Conservation (phyloP, 306 rosid species). For the Cucurbita maxima region DNA sequence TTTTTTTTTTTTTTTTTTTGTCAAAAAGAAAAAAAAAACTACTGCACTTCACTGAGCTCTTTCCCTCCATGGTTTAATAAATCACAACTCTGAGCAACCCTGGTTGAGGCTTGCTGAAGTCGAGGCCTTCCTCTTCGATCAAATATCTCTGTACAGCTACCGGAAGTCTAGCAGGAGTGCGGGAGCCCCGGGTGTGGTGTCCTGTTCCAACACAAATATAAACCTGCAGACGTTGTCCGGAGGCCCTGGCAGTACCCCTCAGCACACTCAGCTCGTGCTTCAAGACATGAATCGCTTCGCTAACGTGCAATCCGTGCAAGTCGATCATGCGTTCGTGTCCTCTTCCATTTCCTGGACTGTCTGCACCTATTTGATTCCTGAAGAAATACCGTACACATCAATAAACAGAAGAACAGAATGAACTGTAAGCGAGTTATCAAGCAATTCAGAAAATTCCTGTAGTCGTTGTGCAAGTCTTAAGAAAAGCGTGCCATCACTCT, state of each 20-base stretch:
- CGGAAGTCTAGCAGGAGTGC: slow-evolving; percentile 83
- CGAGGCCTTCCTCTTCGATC: slow-evolving; percentile 88
- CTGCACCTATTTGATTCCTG: slow-evolving; percentile 64
- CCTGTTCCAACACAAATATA: slow-evolving; percentile 88
- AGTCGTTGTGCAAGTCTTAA: background rate
- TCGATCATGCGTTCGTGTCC: slow-evolving; percentile 85
- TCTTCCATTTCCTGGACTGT: slow-evolving; percentile 69
- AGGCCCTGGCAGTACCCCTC: slow-evolving; percentile 67
- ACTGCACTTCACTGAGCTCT: slow-evolving; percentile 38
- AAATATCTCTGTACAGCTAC: slow-evolving; percentile 75
- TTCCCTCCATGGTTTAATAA: slow-evolving; percentile 28
- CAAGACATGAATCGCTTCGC: slow-evolving; percentile 74
- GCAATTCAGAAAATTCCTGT: background rate
- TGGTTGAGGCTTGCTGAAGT: slow-evolving; percentile 74
- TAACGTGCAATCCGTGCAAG: slow-evolving; percentile 78
- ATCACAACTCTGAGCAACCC: slow-evolving; percentile 79
- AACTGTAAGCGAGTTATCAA: background rate
- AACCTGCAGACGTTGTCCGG: slow-evolving; percentile 66
- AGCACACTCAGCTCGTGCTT: slow-evolving; percentile 66
- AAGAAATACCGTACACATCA: background rate
- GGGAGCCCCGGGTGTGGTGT: slow-evolving; percentile 87
- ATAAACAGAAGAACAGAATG: background rate
- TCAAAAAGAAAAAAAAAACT: slow-evolving; percentile 38
- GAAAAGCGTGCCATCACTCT: background rate
- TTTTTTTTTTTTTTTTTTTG: slow-evolving; percentile 24